phyloP scores from a whole-genome alignment of 2,329 filamentous ascomycete species.

The Beauveria asiatica region DNA sequence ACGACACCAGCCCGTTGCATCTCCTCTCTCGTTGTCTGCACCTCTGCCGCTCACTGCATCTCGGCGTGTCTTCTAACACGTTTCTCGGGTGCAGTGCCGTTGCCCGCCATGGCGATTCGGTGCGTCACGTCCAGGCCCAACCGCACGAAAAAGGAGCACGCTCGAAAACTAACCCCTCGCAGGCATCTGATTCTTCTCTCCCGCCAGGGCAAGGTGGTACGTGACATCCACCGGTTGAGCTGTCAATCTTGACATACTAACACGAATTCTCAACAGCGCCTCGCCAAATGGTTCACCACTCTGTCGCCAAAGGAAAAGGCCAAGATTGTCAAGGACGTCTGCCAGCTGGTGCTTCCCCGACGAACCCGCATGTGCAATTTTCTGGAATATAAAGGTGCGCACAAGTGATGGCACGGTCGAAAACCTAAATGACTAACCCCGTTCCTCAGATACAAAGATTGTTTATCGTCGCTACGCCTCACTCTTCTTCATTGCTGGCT shows the following conservation, averaged over 20 bases:
- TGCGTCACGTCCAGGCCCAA: constrained; percentile 21
- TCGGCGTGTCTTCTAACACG: not conserved
- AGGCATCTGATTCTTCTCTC: constrained; percentile 98
- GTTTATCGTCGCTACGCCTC: constrained; percentile 98
- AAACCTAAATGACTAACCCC: not conserved
- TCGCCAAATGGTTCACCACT: constrained; percentile 99
- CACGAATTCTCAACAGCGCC: constrained; percentile 52
- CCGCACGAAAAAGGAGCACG: constrained; percentile 1
- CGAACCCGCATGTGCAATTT: constrained; percentile 99
- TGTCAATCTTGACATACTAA: constrained; percentile 13
- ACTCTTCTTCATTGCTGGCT: constrained; percentile 97
- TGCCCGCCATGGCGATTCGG: constrained; percentile 36
- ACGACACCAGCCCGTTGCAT: not conserved
- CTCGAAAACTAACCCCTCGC: constrained; percentile 13
- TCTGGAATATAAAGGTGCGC: constrained; percentile 90
- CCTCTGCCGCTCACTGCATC: constrained; percentile 13
- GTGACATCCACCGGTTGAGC: constrained; percentile 28
- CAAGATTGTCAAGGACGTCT: constrained; percentile 99
- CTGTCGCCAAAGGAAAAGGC: constrained; percentile 96
- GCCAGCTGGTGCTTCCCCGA: constrained; percentile 89
- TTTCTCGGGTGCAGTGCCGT: constrained; percentile 13
- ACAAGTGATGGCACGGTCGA: not conserved
- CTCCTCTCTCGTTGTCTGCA: constrained; percentile 10
- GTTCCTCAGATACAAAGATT: constrained; percentile 77
- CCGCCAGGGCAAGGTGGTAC: constrained; percentile 96